Base-by-base conservation (phyloP, 305 asterid species). In the Fraxinus xanthoxyloides region DNA sequence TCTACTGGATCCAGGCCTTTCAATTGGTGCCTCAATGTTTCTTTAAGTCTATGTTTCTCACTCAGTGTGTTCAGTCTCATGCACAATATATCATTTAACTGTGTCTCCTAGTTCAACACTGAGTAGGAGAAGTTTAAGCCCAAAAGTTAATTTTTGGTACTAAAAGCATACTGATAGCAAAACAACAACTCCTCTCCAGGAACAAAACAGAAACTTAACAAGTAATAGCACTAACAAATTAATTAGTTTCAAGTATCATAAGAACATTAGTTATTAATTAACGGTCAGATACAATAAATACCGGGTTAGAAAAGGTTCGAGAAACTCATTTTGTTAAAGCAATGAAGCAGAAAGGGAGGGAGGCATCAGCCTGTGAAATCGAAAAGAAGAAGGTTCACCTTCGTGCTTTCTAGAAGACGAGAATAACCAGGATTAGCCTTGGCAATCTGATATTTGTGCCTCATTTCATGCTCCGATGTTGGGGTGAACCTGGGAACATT, bases 401-500 rank as follows among this genome's bases (percentile, higher is more conserved):
- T 85, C 43, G 81, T 80, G 46, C 30, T 77, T 59, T 32, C 72
- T 8, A 75, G 48, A 77, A 85, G 86, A 69, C 73, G 77, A 73
- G 82, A 59, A 80, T 83, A 85, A 36, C 81, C 84, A 31, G 82
- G 86, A 76, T 72, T 76, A 19, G 75, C 26, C 80, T 80, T 85
- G 43, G 82, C 84, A 30, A 73, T 13, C 38, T 9, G 65, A 76
- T 85, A 85, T 26, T 63, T 63, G 67, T 67, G 70, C 43, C 6
- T 34, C 88, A 85, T 82, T 82, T 85, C 82, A 7, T 76, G 65
- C 46, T 82, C 80, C 40, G 86, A 82, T 35, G 82, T 79, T 65
- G 88, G 86, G 69, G 43, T 23, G 34, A 85, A 85, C 59, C 88
- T 83, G 7, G 83, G 80, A 70, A 77, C 84, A 85, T 82, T 85